Conservation (phyloP, 495 filamentous ascomycete genomes). For the Aspergillus avenaceus region DNA sequence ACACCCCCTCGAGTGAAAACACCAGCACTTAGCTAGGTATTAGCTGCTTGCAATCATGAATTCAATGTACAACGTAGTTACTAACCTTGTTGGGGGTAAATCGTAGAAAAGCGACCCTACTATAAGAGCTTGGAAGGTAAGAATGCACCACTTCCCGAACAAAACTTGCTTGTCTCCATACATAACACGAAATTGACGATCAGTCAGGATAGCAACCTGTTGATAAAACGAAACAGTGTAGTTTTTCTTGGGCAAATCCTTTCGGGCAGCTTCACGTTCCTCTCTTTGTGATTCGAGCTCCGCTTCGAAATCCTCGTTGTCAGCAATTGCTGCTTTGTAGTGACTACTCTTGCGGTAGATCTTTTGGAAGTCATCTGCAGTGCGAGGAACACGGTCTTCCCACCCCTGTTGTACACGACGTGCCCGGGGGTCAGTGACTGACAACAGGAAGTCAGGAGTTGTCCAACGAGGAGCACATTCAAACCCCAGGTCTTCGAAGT, state of each 20-base stretch:
- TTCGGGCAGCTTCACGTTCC: slow-evolving; percentile 42
- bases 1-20: slow-evolving; percentile 50
- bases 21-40: slow-evolving; percentile 28
- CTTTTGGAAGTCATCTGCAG: slow-evolving; percentile 52
- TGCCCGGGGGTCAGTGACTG: slow-evolving; percentile 60
- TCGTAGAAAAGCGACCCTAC: slow-evolving; percentile 75
- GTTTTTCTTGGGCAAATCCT: slow-evolving; percentile 52
- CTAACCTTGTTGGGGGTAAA: slow-evolving; percentile 52
- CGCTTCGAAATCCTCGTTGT: slow-evolving; percentile 49
- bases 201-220: slow-evolving; percentile 64
- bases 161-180: slow-evolving; percentile 54
- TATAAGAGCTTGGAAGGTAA: slow-evolving; percentile 70
- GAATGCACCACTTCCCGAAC: slow-evolving; percentile 50
- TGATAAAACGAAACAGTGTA: slow-evolving; percentile 62
- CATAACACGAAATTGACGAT: slow-evolving; percentile 65
- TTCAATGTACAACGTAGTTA: background rate
- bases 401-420: slow-evolving; percentile 54
- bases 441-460: slow-evolving; percentile 66
- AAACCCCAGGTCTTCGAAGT: slow-evolving; percentile 64
- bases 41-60: slow-evolving; percentile 1
- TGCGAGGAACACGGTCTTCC: slow-evolving; percentile 57
- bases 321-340: slow-evolving; percentile 27
- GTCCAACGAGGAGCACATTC: slow-evolving; percentile 58
- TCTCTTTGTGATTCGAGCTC: slow-evolving; percentile 42
- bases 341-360: slow-evolving; percentile 48